phyloP scores from a whole-genome alignment of 2,329 filamentous ascomycete genomes.

The Xenoacremonium recifei region DNA sequence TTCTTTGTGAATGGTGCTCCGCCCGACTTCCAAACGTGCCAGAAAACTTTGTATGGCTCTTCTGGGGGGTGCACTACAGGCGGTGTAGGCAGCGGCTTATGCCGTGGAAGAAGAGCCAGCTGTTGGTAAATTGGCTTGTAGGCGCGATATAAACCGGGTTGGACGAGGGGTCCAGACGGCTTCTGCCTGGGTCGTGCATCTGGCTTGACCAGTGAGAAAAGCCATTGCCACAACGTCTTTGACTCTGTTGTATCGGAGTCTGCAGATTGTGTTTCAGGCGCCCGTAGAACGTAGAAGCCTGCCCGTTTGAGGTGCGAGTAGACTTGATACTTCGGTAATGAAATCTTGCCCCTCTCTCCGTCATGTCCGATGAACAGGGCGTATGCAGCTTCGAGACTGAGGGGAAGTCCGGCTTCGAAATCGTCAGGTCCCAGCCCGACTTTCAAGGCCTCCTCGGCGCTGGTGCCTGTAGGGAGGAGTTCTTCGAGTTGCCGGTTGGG shows the following conservation, averaged over 20 bases:
- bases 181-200: conserved; percentile 24
- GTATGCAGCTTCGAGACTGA: conserved; percentile 91
- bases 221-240: conserved; percentile 49
- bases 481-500: conserved; percentile 55
- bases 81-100: conserved; percentile 52
- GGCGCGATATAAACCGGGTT: conserved; percentile 63
- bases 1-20: conserved; percentile 71
- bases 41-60: conserved; percentile 70
- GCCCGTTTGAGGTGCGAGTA: conserved; percentile 80
- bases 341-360: conserved; percentile 56
- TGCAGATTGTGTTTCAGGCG: conserved; percentile 38
- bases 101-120: conserved; percentile 69
- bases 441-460: conserved; percentile 16
- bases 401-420: conserved; percentile 68
- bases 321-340: conserved; percentile 81
- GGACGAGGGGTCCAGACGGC: conserved; percentile 56
- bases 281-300: conserved; percentile 79
- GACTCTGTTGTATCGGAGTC: conserved; percentile 13
- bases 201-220: conserved; percentile 46
- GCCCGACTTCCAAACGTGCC: conserved; percentile 73
- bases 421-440: conserved; percentile 32
- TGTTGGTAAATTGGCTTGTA: conserved; percentile 73
- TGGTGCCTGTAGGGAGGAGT: conserved; percentile 39
- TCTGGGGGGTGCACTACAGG: conserved; percentile 25
- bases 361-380: conserved; percentile 76